phyloP scores from a whole-genome alignment of 169 alveolate species.

The Perkinsus marinus region DNA sequence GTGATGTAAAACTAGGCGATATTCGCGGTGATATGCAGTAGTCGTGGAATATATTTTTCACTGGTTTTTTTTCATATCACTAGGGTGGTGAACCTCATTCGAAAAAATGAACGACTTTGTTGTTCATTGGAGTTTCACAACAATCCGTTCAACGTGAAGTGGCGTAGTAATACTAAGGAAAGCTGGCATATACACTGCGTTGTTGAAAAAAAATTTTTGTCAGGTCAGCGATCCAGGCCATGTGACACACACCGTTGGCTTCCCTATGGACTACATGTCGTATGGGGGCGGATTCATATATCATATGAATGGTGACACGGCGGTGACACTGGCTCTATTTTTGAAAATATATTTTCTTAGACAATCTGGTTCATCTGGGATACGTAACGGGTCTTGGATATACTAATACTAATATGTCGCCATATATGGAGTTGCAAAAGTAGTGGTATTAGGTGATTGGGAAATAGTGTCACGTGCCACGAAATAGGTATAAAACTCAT shows the following conservation, averaged over 20 bases:
- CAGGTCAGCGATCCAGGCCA: background rate
- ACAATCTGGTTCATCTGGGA: constrained; percentile 47
- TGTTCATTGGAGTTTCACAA: too few relatives aligned
- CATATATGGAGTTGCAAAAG: constrained; percentile 58
- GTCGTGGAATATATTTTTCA: too few relatives aligned
- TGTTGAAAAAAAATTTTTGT: too few relatives aligned
- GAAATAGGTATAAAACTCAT: background rate
- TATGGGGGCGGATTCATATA: constrained; percentile 71
- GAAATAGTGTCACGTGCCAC: background rate
- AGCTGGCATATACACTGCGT: too few relatives aligned
- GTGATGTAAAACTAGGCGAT: too few relatives aligned
- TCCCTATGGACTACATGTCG: constrained; percentile 55
- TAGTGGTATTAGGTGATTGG: background rate
- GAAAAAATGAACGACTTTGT: too few relatives aligned
- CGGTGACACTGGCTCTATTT: too few relatives aligned
- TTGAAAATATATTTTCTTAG: background rate
- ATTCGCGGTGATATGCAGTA: too few relatives aligned
- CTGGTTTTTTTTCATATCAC: too few relatives aligned
- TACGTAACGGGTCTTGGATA: constrained; percentile 59
- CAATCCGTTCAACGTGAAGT: too few relatives aligned
- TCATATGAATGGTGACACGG: constrained; percentile 39
- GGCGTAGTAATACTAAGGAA: too few relatives aligned
- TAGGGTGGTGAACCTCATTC: too few relatives aligned
- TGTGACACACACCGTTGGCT: constrained; percentile 47
- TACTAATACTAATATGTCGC: constrained; percentile 52